These are phyloP conservation scores for Arthroderma sp. DNA, from an alignment of 2,329 filamentous ascomycete genomes.

Conservation along the genomic window DNA sequence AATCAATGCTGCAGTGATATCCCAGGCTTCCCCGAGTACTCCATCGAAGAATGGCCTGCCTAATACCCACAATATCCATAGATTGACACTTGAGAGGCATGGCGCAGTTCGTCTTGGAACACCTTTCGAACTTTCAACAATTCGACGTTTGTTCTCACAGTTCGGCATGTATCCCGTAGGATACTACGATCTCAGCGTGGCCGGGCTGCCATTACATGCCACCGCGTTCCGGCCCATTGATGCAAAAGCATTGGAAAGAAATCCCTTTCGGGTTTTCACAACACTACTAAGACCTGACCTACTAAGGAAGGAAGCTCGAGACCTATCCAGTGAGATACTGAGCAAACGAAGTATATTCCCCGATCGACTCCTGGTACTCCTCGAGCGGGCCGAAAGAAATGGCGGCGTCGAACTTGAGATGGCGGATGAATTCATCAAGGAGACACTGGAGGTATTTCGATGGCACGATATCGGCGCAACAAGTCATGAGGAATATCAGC, in stretches of 20 bases:
- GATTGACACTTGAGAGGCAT: slow-evolving; percentile 30
- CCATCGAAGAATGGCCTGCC: neutral
- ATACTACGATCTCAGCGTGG: slow-evolving; percentile 41
- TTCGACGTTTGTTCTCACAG: slow-evolving; percentile 36
- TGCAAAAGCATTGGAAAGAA: slow-evolving; percentile 24
- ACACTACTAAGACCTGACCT: slow-evolving; percentile 35
- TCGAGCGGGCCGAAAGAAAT: slow-evolving; percentile 27
- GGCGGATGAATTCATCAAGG: slow-evolving; percentile 30
- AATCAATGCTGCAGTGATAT: slow-evolving; percentile 18
- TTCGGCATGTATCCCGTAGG: slow-evolving; percentile 41
- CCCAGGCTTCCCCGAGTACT: neutral
- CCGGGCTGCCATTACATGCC: slow-evolving; percentile 41
- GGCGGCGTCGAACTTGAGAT: slow-evolving; percentile 22
- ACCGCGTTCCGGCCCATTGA: slow-evolving; percentile 40
- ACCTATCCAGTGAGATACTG: slow-evolving; percentile 27
- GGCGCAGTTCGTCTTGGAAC: slow-evolving; percentile 42
- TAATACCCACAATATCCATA: slow-evolving; percentile 11
- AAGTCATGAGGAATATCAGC: slow-evolving; percentile 32
- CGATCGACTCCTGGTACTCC: slow-evolving; percentile 26
- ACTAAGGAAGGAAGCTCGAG: slow-evolving; percentile 24
- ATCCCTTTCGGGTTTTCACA: slow-evolving; percentile 39
- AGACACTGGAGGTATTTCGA: slow-evolving; percentile 38
- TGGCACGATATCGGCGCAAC: slow-evolving; percentile 37
- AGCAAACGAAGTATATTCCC: slow-evolving; percentile 34
- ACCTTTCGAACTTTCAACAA: slow-evolving; percentile 32